Evolutionary conservation across 139 green algal genomes (phyloP), one percentile per base, ranked within the genome.

Genomic region (Picochlorum sp.): DNA sequence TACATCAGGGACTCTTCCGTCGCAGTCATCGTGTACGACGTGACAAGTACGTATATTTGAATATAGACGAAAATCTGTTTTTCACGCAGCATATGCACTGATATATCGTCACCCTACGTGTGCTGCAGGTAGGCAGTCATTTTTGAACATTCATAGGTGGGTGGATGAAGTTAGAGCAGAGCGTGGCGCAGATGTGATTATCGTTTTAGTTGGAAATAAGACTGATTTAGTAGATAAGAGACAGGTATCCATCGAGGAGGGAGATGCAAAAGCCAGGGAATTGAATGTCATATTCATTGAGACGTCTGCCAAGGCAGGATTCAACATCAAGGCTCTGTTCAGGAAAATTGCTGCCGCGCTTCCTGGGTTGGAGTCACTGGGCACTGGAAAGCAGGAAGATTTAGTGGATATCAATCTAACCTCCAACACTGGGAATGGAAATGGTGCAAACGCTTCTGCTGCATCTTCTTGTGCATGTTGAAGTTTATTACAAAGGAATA

Each of bases 301-400:
- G 78, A 98, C 94, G 1, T 92, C 78, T 68, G 94, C 94, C 18
- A 99, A 98, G 75, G 94, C 91, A 20, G 94, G 94, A 20, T 96
- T 98, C 75, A 99, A 99, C 76, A 95, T 99, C 75, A 98, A 98
- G 83, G 93, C 93, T 0, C 72, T 98, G 62, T 98, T 98, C 73
- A 76, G 90, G 15, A 98, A 99, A 70, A 96, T 99, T 60, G 94
- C 94, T 16, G 91, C 88, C 9, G 88, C 92, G 3, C 74, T 99
- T 50, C 94, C 94, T 4, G 94, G 94, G 30, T 92, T 98, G 90
- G 94, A 98, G 66, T 76, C 81, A 1, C 49, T 90, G 18, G 78
- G 60, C 7, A 45, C 57, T 2, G 14, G 70, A 20, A 93, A 91
- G 69, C 67, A 67, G 57, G 87, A 93, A 63, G 85, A 96, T 61